A percentile compares a stretch with the other conserved stretches of the same genome.
These are phyloP conservation scores for Leccinum fallax DNA, from an alignment of 1,284 basidiomycete species.

Conservation along the genomic window DNA sequence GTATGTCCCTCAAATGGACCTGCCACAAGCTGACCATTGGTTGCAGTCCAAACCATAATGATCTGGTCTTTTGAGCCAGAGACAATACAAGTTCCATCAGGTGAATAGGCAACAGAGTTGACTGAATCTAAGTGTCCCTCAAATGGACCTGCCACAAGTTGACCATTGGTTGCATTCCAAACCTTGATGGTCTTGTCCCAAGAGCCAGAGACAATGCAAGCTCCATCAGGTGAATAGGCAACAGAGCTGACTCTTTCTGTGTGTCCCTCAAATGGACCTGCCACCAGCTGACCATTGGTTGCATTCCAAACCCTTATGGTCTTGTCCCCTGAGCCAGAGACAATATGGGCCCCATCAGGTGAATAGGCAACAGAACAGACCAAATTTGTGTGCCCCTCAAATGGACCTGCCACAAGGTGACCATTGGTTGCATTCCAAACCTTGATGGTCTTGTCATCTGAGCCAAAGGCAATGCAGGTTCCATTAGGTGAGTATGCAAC, in stretches of 20 bases:
- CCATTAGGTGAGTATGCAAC: no score
- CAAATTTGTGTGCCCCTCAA: neutral
- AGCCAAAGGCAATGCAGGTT: no score
- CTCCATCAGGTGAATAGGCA: neutral
- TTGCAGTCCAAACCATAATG: neutral
- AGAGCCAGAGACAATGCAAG: neutral
- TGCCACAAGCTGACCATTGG: neutral
- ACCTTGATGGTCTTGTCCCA: accelerated
- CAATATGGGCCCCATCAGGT: neutral
- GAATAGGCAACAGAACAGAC: neutral
- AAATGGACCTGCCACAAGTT: neutral
- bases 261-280: neutral
- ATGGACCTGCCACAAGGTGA: neutral
- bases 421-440: neutral
- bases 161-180: neutral
- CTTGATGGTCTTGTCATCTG: no score
- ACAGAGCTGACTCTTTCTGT: neutral
- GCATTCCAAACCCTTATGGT: neutral
- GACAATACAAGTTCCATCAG: neutral
- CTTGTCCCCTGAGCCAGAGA: neutral
- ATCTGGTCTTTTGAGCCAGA: neutral
- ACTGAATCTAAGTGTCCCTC: neutral
- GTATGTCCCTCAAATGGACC: neutral
- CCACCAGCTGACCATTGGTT: neutral
- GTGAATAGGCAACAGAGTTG: neutral